Evolutionary conservation across 345 rosid species (phyloP).

Genomic region (Gossypium australe): DNA sequence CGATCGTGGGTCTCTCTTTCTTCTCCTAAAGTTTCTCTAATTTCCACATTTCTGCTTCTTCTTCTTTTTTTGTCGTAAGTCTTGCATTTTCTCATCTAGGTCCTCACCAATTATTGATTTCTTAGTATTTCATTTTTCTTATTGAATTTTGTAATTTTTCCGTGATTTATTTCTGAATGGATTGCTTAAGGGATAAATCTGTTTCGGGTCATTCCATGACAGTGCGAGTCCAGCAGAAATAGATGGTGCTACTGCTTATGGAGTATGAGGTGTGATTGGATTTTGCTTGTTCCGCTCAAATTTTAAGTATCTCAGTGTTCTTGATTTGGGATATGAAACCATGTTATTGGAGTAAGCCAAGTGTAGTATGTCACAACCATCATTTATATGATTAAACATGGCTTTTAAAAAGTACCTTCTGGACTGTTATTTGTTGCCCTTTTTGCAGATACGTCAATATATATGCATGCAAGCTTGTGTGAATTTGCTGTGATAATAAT

Average conservation of each 20-base stretch:
- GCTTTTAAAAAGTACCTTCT: neutral
- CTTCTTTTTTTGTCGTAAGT: neutral
- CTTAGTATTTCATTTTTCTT: neutral
- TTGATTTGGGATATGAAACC: neutral
- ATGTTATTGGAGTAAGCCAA: neutral
- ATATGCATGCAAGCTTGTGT: conserved; percentile 7
- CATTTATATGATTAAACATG: neutral
- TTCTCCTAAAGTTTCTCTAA: neutral
- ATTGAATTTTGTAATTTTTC: conserved; percentile 5
- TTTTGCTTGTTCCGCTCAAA: neutral
- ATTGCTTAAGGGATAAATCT: conserved; percentile 71
- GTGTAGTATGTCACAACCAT: neutral
- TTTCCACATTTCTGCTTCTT: neutral
- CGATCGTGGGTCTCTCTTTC: conserved; percentile 57
- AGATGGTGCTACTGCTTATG: conserved; percentile 72
- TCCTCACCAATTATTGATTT: neutral
- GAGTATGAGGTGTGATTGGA: conserved; percentile 59
- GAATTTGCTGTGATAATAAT: neutral
- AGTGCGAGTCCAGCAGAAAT: conserved; percentile 57
- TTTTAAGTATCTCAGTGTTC: neutral
- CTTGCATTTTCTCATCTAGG: conserved; percentile 4
- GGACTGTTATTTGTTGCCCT: neutral
- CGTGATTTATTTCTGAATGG: conserved; percentile 29
- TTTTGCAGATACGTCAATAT: neutral
- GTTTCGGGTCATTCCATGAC: conserved; percentile 80